Evolutionary conservation across 768 basidiomycete genomes (phyloP).

Genomic region (Auricularia heimuer): DNA sequence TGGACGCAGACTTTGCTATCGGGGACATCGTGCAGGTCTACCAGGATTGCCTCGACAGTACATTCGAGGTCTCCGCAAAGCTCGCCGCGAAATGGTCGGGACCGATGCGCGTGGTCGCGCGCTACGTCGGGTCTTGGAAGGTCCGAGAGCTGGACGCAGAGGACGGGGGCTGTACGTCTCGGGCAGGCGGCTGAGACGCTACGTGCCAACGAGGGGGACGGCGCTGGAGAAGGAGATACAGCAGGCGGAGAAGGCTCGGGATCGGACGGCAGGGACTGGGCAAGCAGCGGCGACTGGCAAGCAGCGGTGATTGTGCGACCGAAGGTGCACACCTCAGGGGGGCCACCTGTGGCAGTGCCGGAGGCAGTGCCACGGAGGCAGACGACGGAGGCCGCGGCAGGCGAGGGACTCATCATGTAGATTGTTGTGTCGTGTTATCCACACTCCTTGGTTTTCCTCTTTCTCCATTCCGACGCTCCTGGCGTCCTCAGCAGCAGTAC

Average conservation of each 20-base stretch:
- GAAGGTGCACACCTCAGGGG: not conserved
- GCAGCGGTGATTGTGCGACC: not conserved
- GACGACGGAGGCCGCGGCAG: too few relatives aligned
- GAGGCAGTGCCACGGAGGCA: too few relatives aligned
- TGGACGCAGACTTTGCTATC: not conserved
- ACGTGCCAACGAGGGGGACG: not conserved
- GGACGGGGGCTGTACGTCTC: not conserved
- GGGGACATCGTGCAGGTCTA: constrained; percentile 4
- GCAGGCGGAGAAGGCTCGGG: not conserved
- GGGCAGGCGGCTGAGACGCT: not conserved
- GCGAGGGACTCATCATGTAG: too few relatives aligned
- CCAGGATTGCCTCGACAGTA: not conserved
- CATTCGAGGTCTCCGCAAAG: not conserved
- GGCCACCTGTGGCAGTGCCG: not conserved
- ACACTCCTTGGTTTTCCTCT: not conserved
- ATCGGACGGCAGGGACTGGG: not conserved
- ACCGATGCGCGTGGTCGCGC: not conserved
- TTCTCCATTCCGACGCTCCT: not conserved
- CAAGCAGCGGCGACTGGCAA: too few relatives aligned
- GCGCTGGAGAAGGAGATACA: not conserved
- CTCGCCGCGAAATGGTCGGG: not conserved
- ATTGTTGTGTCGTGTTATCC: too few relatives aligned
- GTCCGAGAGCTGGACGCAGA: not conserved
- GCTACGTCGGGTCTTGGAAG: not conserved
- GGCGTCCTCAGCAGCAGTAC: not conserved